A percentile compares a stretch with the other conserved stretches of the same genome.
These are phyloP conservation scores for Bauhinia variegata DNA, from an alignment of 306 rosid genomes.

Conservation along the genomic window DNA sequence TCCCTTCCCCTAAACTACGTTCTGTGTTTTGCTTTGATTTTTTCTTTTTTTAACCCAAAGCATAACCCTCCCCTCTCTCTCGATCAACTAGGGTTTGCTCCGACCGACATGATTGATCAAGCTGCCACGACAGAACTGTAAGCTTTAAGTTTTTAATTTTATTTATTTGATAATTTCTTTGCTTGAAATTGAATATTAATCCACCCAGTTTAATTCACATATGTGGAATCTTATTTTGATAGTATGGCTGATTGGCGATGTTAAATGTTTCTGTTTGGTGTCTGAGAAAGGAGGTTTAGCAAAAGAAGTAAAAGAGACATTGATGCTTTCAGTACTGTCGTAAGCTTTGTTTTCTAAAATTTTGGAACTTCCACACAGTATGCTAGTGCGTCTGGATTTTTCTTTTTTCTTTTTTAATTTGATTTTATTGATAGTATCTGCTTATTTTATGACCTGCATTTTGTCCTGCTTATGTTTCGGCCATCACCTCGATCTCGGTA, in stretches of 20 bases:
- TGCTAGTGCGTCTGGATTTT: background rate
- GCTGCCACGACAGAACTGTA: constrained; percentile 46
- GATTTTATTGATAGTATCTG: background rate
- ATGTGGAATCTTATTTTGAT: background rate
- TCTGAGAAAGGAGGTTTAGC: constrained; percentile 21
- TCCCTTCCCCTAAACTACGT: constrained; percentile 14
- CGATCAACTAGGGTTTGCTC: constrained; percentile 64
- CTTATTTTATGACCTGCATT: background rate
- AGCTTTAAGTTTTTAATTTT: constrained; percentile 33
- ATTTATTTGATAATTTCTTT: background rate
- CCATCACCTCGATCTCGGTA: background rate
- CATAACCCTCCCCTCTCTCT: background rate
- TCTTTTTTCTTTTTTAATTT: background rate
- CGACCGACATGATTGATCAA: constrained; percentile 43
- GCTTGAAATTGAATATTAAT: constrained; percentile 23
- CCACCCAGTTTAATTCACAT: background rate
- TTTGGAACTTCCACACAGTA: background rate
- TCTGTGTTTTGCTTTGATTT: constrained; percentile 32
- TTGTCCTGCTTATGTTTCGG: background rate
- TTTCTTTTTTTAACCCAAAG: constrained; percentile 3
- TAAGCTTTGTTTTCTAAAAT: background rate
- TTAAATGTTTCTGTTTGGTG: constrained; percentile 15
- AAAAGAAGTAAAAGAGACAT: constrained; percentile 1
- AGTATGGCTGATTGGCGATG: constrained; percentile 24
- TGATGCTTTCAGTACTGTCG: constrained; percentile 12